Conservation (phyloP, 768 basidiomycete species). For the Hydnum rufescens region DNA sequence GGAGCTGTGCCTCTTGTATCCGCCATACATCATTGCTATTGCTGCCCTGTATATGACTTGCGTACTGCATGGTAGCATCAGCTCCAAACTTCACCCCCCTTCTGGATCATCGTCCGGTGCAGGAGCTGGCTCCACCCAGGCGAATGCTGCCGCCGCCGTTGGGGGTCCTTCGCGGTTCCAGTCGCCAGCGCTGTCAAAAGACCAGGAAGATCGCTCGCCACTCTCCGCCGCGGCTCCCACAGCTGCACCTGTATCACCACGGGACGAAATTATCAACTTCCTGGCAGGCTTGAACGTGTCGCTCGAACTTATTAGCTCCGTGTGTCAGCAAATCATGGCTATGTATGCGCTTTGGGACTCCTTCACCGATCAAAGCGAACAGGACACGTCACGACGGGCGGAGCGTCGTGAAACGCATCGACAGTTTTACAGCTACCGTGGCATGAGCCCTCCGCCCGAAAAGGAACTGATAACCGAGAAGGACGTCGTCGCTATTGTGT, state of each 20-base stretch:
- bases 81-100: constrained; percentile 13
- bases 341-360: constrained; percentile 74
- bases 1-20: constrained; percentile 81
- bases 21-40: constrained; percentile 86
- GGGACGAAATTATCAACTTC: constrained; percentile 50
- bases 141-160: constrained; percentile 14
- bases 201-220: constrained; percentile 7
- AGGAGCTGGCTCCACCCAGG: constrained; percentile 13
- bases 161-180: constrained; percentile 8
- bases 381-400: constrained; percentile 21
- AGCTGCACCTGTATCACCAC: constrained; percentile 18
- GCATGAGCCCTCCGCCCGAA: background rate
- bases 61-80: constrained; percentile 44
- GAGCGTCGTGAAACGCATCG: background rate
- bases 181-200: constrained; percentile 5
- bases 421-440: background rate
- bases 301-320: constrained; percentile 56
- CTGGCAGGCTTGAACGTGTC: constrained; percentile 75
- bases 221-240: constrained; percentile 24
- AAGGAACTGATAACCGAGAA: background rate
- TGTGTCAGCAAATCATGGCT: constrained; percentile 79
- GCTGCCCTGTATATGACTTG: constrained; percentile 81
- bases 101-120: constrained; percentile 17
- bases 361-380: constrained; percentile 33
- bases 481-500: background rate